Percentiles rank a stretch among this genome's conserved stretches.
These are phyloP conservation scores for Phytopythium delawarense DNA, from an alignment of 352 stramenopile genomes.

Conservation along the genomic window DNA sequence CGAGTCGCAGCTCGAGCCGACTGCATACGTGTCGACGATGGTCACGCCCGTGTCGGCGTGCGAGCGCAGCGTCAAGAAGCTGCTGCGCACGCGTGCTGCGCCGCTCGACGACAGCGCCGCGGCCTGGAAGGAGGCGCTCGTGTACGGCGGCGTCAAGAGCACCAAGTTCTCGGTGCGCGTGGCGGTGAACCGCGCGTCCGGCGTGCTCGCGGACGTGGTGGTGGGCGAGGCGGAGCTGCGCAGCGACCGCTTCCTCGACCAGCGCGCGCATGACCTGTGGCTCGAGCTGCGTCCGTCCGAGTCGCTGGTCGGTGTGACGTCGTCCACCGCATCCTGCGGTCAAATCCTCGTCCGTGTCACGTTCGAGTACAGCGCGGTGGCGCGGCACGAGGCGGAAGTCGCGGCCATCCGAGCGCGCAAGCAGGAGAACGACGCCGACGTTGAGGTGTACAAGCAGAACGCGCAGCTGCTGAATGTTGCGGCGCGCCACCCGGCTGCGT, in stretches of 20 bases:
- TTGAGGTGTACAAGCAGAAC: constrained; percentile 57
- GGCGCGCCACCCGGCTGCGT: constrained; percentile 62
- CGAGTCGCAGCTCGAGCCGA: constrained; percentile 28
- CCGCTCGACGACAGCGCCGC: constrained; percentile 16
- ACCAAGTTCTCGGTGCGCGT: constrained; percentile 67
- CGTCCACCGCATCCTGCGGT: constrained; percentile 14
- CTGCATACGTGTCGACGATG: constrained; percentile 56
- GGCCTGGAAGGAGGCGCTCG: constrained; percentile 47
- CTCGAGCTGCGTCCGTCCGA: constrained; percentile 39
- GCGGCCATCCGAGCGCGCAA: constrained; percentile 46
- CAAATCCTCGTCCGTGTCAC: constrained; percentile 54
- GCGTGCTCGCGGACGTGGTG: constrained; percentile 62
- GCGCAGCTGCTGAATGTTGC: constrained; percentile 42
- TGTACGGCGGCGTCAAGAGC: constrained; percentile 64
- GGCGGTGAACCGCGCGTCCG: constrained; percentile 46
- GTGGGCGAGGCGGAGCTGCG: constrained; percentile 61
- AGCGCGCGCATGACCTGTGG: constrained; percentile 52
- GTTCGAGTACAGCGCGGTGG: constrained; percentile 54
- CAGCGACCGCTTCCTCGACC: constrained; percentile 50
- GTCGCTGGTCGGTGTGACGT: constrained; percentile 14
- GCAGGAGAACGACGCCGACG: constrained; percentile 59
- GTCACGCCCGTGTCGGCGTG: constrained; percentile 55
- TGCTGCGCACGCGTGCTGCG: constrained; percentile 38
- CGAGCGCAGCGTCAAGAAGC: constrained; percentile 69
- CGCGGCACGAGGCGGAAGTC: constrained; percentile 37